A percentile compares a stretch with the other conserved stretches of the same genome.
phyloP scores from a whole-genome alignment of 108 stramenopile genomes.

The Schizochytrium sp. region DNA sequence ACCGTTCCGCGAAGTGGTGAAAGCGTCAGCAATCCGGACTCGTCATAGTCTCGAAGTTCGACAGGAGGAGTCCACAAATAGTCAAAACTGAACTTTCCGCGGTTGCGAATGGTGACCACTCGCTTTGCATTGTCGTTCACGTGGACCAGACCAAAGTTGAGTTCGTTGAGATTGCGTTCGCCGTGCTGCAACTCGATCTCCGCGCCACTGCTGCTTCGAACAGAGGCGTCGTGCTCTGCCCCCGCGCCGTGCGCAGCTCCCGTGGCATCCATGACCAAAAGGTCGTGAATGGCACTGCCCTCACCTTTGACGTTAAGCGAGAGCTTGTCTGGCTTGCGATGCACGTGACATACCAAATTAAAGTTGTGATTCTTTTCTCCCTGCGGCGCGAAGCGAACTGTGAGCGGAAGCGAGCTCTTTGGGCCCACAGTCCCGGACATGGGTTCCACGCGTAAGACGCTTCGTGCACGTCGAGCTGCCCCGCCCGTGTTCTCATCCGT shows the following conservation, averaged over 20 bases:
- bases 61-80: slow-evolving; percentile 37
- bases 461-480: neutral
- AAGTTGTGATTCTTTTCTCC: slow-evolving; percentile 49
- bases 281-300: slow-evolving; percentile 52
- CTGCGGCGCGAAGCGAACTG: slow-evolving; percentile 40
- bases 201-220: neutral
- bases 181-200: slow-evolving; percentile 28
- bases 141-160: slow-evolving; percentile 48
- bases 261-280: slow-evolving; percentile 16
- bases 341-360: slow-evolving; percentile 42
- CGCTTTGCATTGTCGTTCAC: slow-evolving; percentile 37
- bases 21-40: slow-evolving; percentile 27
- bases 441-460: slow-evolving; percentile 6
- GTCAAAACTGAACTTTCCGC: slow-evolving; percentile 58
- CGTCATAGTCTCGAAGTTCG: neutral
- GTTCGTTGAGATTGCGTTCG: slow-evolving; percentile 18
- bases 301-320: slow-evolving; percentile 57
- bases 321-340: slow-evolving; percentile 43
- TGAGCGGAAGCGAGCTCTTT: slow-evolving; percentile 35
- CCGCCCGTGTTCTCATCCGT: neutral
- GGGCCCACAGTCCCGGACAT: slow-evolving; percentile 44
- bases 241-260: slow-evolving; percentile 22
- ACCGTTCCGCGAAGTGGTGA: slow-evolving; percentile 40
- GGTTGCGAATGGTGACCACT: slow-evolving; percentile 36
- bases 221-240: neutral